Evolutionary conservation across 1,139 yeast species (phyloP), one percentile per base, ranked within the genome.

Genomic region (Kurtzmaniella quercitrusa): DNA sequence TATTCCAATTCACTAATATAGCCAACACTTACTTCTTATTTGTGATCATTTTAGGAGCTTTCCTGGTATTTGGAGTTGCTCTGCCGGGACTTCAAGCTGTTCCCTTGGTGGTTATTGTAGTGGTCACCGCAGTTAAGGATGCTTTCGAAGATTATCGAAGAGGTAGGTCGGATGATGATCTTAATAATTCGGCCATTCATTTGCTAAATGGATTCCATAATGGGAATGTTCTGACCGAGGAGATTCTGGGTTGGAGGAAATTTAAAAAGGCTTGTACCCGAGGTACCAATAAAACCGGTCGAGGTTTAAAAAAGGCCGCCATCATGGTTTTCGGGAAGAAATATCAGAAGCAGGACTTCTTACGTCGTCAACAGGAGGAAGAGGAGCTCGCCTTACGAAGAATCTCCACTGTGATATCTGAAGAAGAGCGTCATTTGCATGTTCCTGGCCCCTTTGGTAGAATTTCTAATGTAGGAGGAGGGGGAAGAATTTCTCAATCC

Each of bases 131-230:
- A 14, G 68, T 87, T 49, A 91, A 91, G 61, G 98, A 93, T 66
- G 97, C 95, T 1, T 73, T 93, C 50, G 98, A 93, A 64, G 98
- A 93, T 65, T 91, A 89, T 46, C 78, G 94, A 55, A 79, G 98
- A 60, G 83, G 89, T 0, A 66, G 77, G 3, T 74, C 85, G 51
- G 98, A 93, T 64, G 66, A 81, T 52, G 95, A 91, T 56, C 81
- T 93, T 52, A 93, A 93, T 60, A 91, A 93, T 60, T 85, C 91
- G 8, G 80, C 85, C 15, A 87, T 95, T 1, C 95, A 88, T 60
- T 73, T 88, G 43, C 67, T 93, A 37, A 64, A 68, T 37, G 93
- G 95, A 25, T 63, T 87, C 48, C 70, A 74, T 37, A 93, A 93
- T 63, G 79, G 78, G 29, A 93, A 93, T 58, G 89, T 85, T n/a